Percentiles rank a stretch among this genome's conserved stretches.
Conservation (phyloP, 495 filamentous ascomycete species). For the Penicillium flavigenum region DNA sequence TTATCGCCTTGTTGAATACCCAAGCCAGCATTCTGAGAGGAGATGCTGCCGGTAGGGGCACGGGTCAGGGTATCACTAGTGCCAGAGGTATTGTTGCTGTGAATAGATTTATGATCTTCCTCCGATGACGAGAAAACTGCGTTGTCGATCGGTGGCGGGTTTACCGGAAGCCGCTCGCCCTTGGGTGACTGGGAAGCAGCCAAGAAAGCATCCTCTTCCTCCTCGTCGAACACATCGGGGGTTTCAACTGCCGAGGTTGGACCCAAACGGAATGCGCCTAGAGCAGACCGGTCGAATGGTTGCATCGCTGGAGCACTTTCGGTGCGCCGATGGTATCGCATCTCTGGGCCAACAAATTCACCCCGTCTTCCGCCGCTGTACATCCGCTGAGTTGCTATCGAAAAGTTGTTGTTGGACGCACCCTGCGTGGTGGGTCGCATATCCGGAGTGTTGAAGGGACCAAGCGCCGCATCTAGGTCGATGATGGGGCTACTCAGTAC, state of each 20-base stretch:
- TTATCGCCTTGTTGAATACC: constrained; percentile 49
- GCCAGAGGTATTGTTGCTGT: constrained; percentile 39
- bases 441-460: constrained; percentile 83
- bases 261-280: constrained; percentile 62
- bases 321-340: constrained; percentile 86
- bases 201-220: constrained; percentile 75
- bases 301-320: constrained; percentile 91
- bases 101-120: constrained; percentile 36
- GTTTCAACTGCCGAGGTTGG: constrained; percentile 69
- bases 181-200: constrained; percentile 41
- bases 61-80: constrained; percentile 42
- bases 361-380: constrained; percentile 79
- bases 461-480: constrained; percentile 93
- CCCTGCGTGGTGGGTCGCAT: constrained; percentile 41
- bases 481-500: constrained; percentile 70
- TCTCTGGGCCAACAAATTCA: constrained; percentile 75
- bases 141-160: not conserved
- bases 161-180: constrained; percentile 6
- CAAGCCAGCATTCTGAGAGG: constrained; percentile 38
- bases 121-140: constrained; percentile 14
- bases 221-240: constrained; percentile 90
- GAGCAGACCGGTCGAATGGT: constrained; percentile 69
- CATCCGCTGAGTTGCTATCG: constrained; percentile 68
- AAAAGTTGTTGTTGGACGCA: constrained; percentile 56
- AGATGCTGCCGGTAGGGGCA: constrained; percentile 30